Percentiles rank a stretch among this genome's conserved stretches.
phyloP scores from a whole-genome alignment of 1,284 basidiomycete species.

The Heterobasidion irregulare region DNA sequence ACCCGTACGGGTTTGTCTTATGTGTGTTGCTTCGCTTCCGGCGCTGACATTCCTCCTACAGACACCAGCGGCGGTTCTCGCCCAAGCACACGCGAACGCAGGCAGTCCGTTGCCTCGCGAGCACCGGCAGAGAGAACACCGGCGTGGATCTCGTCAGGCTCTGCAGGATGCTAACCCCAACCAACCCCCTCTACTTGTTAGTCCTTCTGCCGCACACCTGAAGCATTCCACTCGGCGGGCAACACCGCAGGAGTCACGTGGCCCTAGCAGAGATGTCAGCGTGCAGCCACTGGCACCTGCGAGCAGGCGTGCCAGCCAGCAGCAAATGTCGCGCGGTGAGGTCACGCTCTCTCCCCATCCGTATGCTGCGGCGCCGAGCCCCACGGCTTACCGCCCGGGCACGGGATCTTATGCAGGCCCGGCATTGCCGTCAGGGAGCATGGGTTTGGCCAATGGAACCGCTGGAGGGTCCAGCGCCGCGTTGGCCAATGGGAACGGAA shows the following conservation, averaged over 20 bases:
- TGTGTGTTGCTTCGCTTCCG: neutral
- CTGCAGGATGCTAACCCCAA: constrained; percentile 32
- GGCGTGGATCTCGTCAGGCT: constrained; percentile 47
- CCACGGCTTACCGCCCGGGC: constrained; percentile 38
- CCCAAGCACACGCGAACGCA: constrained; percentile 44
- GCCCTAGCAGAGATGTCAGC: constrained; percentile 37
- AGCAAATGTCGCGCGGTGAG: constrained; percentile 26
- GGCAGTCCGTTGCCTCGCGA: constrained; percentile 44
- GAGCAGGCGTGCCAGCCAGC: constrained; percentile 58
- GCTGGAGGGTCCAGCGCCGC: constrained; percentile 14
- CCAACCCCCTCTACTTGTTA: constrained; percentile 50
- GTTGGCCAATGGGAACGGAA: constrained; percentile 28
- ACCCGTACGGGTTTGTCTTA: constrained; percentile 37
- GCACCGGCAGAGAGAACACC: constrained; percentile 45
- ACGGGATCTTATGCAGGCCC: constrained; percentile 48
- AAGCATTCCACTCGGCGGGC: constrained; percentile 43
- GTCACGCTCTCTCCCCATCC: constrained; percentile 47
- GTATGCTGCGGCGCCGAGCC: constrained; percentile 53
- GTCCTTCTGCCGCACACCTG: constrained; percentile 55
- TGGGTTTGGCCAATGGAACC: constrained; percentile 14
- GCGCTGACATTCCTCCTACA: constrained; percentile 16
- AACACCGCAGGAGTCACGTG: constrained; percentile 29
- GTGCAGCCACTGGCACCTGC: constrained; percentile 55
- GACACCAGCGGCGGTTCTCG: constrained; percentile 37
- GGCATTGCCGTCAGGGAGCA: constrained; percentile 34